phyloP scores from a whole-genome alignment of 148 eudicot genomes.

The Talinum fruticosum region DNA sequence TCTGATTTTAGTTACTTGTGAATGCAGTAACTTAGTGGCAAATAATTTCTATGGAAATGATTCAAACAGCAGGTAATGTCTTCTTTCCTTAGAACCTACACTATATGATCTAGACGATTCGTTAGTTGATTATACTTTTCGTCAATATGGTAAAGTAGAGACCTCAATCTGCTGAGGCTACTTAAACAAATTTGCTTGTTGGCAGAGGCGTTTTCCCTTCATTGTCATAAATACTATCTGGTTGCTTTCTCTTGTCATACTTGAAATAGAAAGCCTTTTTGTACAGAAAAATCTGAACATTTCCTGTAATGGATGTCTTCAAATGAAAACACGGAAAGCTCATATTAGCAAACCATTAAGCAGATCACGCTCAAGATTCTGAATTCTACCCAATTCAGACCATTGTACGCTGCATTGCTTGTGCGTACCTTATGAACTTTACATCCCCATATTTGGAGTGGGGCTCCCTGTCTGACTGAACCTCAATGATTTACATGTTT shows the following conservation, averaged over 20 bases:
- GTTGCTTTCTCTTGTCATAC: neutral
- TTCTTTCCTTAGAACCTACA: conserved; percentile 3
- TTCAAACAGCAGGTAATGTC: conserved; percentile 55
- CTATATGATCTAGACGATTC: neutral
- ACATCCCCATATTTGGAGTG: too few relatives aligned
- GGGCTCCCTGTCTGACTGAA: neutral
- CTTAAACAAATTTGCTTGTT: neutral
- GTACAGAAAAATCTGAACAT: neutral
- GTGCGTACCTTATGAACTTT: too few relatives aligned
- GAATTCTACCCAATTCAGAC: too few relatives aligned
- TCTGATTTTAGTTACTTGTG: neutral
- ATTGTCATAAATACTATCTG: neutral
- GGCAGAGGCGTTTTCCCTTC: neutral
- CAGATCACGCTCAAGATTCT: neutral
- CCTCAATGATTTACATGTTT: neutral
- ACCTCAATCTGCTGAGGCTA: neutral
- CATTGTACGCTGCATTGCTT: too few relatives aligned
- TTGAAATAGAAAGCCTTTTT: neutral
- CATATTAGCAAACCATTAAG: neutral
- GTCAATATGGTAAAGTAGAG: neutral
- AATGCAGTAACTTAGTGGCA: conserved; percentile 78
- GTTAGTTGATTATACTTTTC: neutral
- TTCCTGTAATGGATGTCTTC: neutral
- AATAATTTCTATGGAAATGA: conserved; percentile 62
- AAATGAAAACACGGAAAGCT: neutral